Percentiles rank a stretch among this genome's conserved stretches.
These are phyloP conservation scores for Ceratocystis papillata DNA, from an alignment of 2,329 filamentous ascomycete genomes.

Conservation along the genomic window DNA sequence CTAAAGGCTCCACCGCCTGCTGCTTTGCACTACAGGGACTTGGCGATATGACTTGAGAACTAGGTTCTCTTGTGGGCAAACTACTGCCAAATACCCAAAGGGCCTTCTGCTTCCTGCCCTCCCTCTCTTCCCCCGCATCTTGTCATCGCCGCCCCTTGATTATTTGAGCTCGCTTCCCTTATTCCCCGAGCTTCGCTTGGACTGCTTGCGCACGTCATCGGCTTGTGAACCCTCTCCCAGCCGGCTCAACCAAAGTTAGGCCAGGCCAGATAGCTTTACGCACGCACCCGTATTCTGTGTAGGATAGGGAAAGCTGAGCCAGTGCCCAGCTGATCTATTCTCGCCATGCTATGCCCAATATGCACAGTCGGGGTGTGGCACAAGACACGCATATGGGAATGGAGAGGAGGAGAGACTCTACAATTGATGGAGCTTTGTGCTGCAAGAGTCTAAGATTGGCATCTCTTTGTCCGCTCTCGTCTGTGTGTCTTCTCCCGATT, in stretches of 20 bases:
- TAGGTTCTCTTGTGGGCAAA: no score
- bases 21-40: no score
- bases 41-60: no score
- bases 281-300: background rate
- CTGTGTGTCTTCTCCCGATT: background rate
- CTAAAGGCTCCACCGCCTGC: background rate
- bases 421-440: background rate
- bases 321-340: background rate
- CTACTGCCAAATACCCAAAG: no score
- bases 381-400: background rate
- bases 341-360: background rate
- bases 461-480: background rate
- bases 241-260: background rate
- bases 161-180: no score
- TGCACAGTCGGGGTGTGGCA: background rate
- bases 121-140: no score
- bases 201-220: conserved; percentile 5
- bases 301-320: background rate
- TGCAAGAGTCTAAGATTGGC: conserved; percentile 1
- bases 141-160: no score
- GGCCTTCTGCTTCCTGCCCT: no score
- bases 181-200: background rate
- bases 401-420: background rate
- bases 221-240: background rate
- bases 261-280: background rate